Base-by-base conservation (phyloP, 164 flowering plant species). In the Paratinospora sagittata region DNA sequence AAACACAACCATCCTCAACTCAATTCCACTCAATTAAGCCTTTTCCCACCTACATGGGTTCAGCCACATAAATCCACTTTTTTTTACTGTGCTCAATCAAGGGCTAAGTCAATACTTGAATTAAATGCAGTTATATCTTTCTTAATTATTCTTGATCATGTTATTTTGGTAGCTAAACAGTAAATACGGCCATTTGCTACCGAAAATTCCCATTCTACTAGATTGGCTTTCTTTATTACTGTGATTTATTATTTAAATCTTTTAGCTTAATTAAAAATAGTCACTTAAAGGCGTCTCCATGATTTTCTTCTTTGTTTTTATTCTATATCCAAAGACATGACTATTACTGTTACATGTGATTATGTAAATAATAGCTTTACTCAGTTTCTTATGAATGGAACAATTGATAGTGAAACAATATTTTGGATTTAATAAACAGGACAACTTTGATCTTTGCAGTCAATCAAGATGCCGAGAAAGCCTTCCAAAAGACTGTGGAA, bases 401-500 rank as follows among this genome's bases (percentile, higher is more conserved):
- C 70, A 58, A 67, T 72, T 71, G 57, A 78, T 67, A 58, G 75
- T 75, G 67, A 81, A 75, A 60, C 80, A 75, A 66, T 68, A 21
- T 64, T 84, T 81, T 93, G 86, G 81, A 73, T 84, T 77, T 78
- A 86, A 88, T 84, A 83, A 88, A 84, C 98, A 94, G 98, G 96
- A 85, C 85, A 88, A 86, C 84, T 86, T 85, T 88, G 81, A 80
- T 90, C 69, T 89, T 81, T 92, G 96, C 98, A 88, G 92, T 82
- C 90, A 80, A 77, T 82, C 72, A 83, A 82, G 92, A 84, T 75
- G 89, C 97, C 16, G 97, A 94, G 79, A 84, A 85, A 45, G 84
- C 86, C 24, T 92, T 92, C 73, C 86, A 85, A 74, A 86, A 84
- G 83, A 92, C 97, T 9, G 91, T 90, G 37, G 93, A 88, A 82